A percentile compares a stretch with the other conserved stretches of the same genome.
These are phyloP conservation scores for Linum trigynum DNA, from an alignment of 345 rosid genomes.

Conservation along the genomic window DNA sequence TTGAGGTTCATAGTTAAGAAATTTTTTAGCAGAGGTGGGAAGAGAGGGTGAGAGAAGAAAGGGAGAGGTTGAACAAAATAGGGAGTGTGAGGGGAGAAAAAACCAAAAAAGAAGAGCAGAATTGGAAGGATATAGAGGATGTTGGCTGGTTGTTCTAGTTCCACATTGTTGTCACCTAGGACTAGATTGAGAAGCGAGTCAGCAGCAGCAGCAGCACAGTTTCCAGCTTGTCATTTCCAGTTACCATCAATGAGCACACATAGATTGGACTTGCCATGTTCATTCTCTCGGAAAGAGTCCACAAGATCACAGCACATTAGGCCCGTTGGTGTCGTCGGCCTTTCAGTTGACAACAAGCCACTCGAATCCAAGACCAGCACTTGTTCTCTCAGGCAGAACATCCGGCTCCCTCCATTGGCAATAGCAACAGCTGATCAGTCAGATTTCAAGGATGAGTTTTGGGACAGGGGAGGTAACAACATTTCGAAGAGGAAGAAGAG, in stretches of 20 bases:
- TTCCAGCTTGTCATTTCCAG: constrained; percentile 72
- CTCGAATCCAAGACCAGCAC: constrained; percentile 52
- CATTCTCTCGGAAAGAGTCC: constrained; percentile 68
- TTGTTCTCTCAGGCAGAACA: constrained; percentile 51
- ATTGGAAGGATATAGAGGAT: constrained; percentile 67
- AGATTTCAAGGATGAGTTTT: constrained; percentile 41
- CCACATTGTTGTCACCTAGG: constrained; percentile 94
- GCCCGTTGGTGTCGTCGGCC: constrained; percentile 37
- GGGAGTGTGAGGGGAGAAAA: too few relatives aligned
- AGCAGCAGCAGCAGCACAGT: constrained; percentile 33
- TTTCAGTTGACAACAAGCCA: constrained; percentile 49
- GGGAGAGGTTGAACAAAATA: not conserved
- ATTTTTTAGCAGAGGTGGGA: constrained; percentile 27
- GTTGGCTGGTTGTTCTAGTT: constrained; percentile 99
- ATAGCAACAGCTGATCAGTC: constrained; percentile 27
- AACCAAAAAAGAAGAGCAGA: not conserved
- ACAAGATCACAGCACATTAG: constrained; percentile 56
- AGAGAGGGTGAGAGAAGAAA: constrained; percentile 16
- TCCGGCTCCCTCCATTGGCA: constrained; percentile 83
- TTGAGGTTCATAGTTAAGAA: constrained; percentile 20
- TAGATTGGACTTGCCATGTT: constrained; percentile 85
- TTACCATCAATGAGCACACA: constrained; percentile 89
- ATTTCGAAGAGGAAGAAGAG: constrained; percentile 52
- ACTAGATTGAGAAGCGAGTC: constrained; percentile 92
- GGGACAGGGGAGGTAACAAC: constrained; percentile 43